Percentiles rank a stretch among this genome's conserved stretches.
These are phyloP conservation scores for Achlya hypogyna DNA, from an alignment of 352 stramenopile species.

Conservation along the genomic window DNA sequence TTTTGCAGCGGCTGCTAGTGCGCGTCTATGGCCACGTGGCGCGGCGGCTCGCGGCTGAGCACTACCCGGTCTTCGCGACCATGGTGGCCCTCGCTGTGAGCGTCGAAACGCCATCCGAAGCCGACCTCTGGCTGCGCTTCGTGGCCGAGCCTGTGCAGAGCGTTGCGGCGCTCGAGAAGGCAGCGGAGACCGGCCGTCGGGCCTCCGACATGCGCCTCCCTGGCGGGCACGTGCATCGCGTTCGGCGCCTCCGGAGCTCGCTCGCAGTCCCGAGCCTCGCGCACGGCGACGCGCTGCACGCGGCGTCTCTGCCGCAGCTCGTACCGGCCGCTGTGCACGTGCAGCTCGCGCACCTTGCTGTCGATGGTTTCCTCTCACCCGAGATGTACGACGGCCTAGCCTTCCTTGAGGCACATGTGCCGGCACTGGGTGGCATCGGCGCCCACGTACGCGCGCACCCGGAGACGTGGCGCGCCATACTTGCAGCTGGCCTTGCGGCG, in stretches of 20 bases:
- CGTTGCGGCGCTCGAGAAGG: not conserved
- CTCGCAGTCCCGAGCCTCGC: not conserved
- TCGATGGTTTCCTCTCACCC: not conserved
- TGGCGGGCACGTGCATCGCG: not conserved
- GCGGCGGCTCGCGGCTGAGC: not conserved
- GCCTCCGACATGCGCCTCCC: not conserved
- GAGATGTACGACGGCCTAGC: constrained; percentile 2
- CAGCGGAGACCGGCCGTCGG: not conserved
- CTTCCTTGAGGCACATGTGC: not conserved
- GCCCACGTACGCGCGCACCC: not conserved
- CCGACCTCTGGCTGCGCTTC: not conserved
- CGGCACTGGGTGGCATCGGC: not conserved
- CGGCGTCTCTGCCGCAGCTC: not conserved
- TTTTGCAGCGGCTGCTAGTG: not conserved
- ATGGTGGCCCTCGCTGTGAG: not conserved
- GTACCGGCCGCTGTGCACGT: not conserved
- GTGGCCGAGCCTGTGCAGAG: not conserved
- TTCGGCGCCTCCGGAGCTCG: constrained; percentile 2
- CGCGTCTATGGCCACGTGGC: not conserved
- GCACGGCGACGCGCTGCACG: not conserved
- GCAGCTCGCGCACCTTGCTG: not conserved
- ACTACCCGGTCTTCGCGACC: not conserved
- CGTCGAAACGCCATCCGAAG: not conserved
- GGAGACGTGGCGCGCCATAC: not conserved
- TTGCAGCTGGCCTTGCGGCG: not conserved